Base-by-base conservation (phyloP, 768 basidiomycete species). In the Neoboletus subvelutipes region DNA sequence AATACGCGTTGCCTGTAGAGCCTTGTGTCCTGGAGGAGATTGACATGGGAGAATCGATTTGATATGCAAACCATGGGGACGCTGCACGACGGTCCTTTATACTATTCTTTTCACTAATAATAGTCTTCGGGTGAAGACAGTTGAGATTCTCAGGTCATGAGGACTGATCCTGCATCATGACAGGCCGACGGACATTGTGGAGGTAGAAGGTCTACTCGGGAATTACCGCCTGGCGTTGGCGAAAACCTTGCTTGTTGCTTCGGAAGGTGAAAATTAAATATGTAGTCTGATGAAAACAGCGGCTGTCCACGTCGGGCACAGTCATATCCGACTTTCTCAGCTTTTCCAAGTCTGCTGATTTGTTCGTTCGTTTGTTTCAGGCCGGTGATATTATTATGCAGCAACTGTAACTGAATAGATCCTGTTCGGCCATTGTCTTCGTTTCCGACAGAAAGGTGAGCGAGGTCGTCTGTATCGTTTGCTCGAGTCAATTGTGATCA, bases 1-100 rank as follows among this genome's bases (percentile, higher is more conserved):
- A 71, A 10, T 51, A 33, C 6, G 45, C 60, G 12, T 67, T 61
- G 29, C 70, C 70, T 2, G 59, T 65, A 10, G 65, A 50, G 37
- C 57, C 71, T 45, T 58, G 48, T 26, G 60, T 71, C 45, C 54
- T 71, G 40, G 54, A 55, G 37, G 56, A 40, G 8, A 71, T 58
- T 1, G 67, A 64, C 64, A 63, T 67, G 50, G 33, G 39, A 37
- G 2, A 45, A 15, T 36, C 5, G 33, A 18, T 42, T 8, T 36
- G 37, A 41, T 34, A 33, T 24, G 2, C 22, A 41, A 34, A 15
- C 26, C 8, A 24, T 26, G 52, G 34, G 52, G 28, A 45, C 22
- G 34, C 6, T 29, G 40, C 22, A 47, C 18, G 53, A 41, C 10
- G n/a, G 10, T 1, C 34, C 13, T 50, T 58, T 56, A 56, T 56